phyloP scores from a whole-genome alignment of 192 early-diverging fungal species.

The Backusella tuberculispora region DNA sequence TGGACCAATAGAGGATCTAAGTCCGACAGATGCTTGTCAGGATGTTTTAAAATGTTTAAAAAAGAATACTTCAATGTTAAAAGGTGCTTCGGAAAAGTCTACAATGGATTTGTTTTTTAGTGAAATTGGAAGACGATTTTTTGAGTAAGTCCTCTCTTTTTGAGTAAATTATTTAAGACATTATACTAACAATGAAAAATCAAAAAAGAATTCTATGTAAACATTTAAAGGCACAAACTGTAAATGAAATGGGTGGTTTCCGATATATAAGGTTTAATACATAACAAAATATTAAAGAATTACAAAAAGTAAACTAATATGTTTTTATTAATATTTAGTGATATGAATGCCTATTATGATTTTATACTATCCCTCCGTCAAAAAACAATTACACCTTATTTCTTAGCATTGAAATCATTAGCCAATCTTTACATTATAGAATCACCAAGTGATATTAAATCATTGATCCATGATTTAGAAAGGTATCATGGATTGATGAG shows the following conservation, averaged over 20 bases:
- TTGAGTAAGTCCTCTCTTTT: conserved; percentile 77
- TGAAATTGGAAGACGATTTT: conserved; percentile 87
- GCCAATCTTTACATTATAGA: conserved; percentile 85
- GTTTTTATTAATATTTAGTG: conserved; percentile 47
- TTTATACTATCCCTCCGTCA: conserved; percentile 70
- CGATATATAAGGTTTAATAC: conserved; percentile 76
- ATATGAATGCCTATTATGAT: conserved; percentile 80
- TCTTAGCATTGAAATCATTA: conserved; percentile 78
- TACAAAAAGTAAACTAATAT: conserved; percentile 20
- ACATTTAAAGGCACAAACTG: conserved; percentile 78
- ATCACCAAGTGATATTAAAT: conserved; percentile 71
- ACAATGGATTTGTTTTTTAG: conserved; percentile 90
- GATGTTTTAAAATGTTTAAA: conserved; percentile 79
- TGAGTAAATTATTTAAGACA: no score
- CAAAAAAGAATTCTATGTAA: conserved; percentile 74
- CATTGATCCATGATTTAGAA: conserved; percentile 76
- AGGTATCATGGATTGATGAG: conserved; percentile 73
- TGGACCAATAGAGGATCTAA: conserved; percentile 58
- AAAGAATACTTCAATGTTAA: conserved; percentile 73
- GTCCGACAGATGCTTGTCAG: conserved; percentile 84
- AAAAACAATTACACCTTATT: conserved; percentile 65
- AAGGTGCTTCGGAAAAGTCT: conserved; percentile 77
- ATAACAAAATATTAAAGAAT: not conserved
- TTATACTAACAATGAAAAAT: not conserved
- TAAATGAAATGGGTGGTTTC: conserved; percentile 85